Conservation (phyloP, 345 rosid genomes). For the Rhizophora mangle region DNA sequence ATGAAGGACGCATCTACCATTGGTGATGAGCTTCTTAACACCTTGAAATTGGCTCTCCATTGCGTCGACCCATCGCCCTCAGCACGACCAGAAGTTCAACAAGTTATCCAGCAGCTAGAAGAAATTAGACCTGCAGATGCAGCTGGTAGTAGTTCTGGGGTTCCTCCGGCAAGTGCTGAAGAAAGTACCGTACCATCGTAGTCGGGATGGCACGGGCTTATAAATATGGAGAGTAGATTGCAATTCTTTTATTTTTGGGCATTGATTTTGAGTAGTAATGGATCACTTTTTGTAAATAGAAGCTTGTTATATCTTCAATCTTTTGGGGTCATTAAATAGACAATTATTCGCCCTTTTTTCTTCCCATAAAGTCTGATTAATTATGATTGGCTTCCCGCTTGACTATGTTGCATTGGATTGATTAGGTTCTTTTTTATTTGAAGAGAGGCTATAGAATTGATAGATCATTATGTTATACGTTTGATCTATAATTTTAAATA, state of each 20-base stretch:
- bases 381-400: too few relatives aligned
- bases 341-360: too few relatives aligned
- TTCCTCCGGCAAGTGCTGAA: slow-evolving; percentile 14
- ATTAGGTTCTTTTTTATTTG: too few relatives aligned
- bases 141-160: slow-evolving; percentile 12
- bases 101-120: slow-evolving; percentile 65
- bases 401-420: too few relatives aligned
- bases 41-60: slow-evolving; percentile 77
- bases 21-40: slow-evolving; percentile 76
- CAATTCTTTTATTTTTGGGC: slow-evolving; percentile 49
- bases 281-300: slow-evolving; percentile 40
- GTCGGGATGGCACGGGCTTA: background rate
- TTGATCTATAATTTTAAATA: too few relatives aligned
- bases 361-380: too few relatives aligned
- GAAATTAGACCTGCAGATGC: slow-evolving; percentile 44
- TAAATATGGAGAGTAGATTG: slow-evolving; percentile 12
- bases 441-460: too few relatives aligned
- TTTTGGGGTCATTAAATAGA: too few relatives aligned
- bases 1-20: slow-evolving; percentile 56
- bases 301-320: slow-evolving; percentile 4
- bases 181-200: background rate
- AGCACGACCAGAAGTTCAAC: slow-evolving; percentile 68
- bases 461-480: too few relatives aligned
- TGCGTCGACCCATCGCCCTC: slow-evolving; percentile 85
- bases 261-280: slow-evolving; percentile 8